Base-by-base conservation (phyloP, 2,329 filamentous ascomycete species). In the Zalaria sp. region DNA sequence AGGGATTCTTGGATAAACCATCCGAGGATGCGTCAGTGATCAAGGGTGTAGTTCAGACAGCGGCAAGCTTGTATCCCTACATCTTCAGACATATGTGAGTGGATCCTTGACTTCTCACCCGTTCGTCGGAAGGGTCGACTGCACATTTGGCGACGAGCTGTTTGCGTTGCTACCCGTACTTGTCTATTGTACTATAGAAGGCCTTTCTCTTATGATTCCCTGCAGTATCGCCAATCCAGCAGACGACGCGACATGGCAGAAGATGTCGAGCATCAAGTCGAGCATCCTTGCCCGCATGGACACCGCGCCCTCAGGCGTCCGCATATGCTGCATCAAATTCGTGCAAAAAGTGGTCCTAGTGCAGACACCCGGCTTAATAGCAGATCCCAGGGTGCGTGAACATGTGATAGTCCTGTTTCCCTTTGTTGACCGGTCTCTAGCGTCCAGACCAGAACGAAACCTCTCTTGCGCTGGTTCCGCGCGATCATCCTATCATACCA, bases 291-390 rank as follows among this genome's bases (percentile, higher is more conserved):
- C 77, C 45, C 78, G 91, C 55, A 95, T 93, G 89, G 89, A 95
- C 52, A 74, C 70, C 35, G 80, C 84, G 11, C 67, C 76, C 9
- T 72, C 81, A 8, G 81, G 85, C 3, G 76, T 96, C 48, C 81
- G 81, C 53, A 81, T 96, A 59, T 93, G 87, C 69, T 96, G 91
- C 66, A 81, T 96, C 71, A 98, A 98, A 63, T 98, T 98, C 61
- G 81, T 86, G 32, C 89, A 98, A 65, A 79, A 85, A 48, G 85
- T 96, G 36, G 83, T 98, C 36, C 75, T 95, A 50, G 84, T 87
- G 11, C 89, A 98, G 62, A 95, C 86, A 7, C 79, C 81, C n/a
- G 85, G 85, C 37, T 66, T 81, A 44, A 83, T 84, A 51, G 71
- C 77, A 43, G 89, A 96, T 57, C 82, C 83, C 51, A 79, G 85